Conservation (phyloP, 768 basidiomycete species). For the Pilatotrama ljubarskyi region DNA sequence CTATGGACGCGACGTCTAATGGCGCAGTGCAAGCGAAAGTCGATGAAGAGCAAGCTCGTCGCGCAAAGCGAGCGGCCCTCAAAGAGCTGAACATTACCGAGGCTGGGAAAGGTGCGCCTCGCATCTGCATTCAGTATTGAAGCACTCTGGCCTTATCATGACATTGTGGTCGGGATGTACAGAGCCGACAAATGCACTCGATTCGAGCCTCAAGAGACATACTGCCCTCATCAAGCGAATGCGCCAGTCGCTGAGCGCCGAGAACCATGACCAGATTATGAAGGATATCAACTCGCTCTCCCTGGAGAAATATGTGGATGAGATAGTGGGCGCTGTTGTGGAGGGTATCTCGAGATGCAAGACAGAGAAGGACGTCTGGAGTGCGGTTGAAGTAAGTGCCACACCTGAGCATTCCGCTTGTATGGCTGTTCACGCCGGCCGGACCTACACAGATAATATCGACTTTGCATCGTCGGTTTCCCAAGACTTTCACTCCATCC, state of each 20-base stretch:
- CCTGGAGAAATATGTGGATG: constrained; percentile 94
- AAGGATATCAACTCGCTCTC: constrained; percentile 91
- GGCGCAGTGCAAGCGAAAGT: constrained; percentile 32
- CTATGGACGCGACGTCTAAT: constrained; percentile 19
- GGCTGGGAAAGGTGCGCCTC: constrained; percentile 45
- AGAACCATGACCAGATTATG: constrained; percentile 82
- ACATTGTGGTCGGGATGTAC: background rate
- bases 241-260: constrained; percentile 78
- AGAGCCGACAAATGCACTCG: constrained; percentile 74
- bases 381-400: constrained; percentile 80
- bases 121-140: background rate
- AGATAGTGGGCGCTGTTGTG: constrained; percentile 82
- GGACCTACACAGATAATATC: constrained; percentile 69
- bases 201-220: constrained; percentile 95
- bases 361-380: constrained; percentile 90
- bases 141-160: background rate
- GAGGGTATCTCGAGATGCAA: constrained; percentile 89
- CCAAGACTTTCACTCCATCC: constrained; percentile 72
- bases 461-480: constrained; percentile 84
- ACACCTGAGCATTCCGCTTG: background rate
- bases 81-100: constrained; percentile 56
- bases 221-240: constrained; percentile 95
- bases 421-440: background rate
- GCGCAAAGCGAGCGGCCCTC: constrained; percentile 57
- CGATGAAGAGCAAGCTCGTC: constrained; percentile 54